Base-by-base conservation (phyloP, 23 red algal genomes). In the Gracilaria caudata region DNA sequence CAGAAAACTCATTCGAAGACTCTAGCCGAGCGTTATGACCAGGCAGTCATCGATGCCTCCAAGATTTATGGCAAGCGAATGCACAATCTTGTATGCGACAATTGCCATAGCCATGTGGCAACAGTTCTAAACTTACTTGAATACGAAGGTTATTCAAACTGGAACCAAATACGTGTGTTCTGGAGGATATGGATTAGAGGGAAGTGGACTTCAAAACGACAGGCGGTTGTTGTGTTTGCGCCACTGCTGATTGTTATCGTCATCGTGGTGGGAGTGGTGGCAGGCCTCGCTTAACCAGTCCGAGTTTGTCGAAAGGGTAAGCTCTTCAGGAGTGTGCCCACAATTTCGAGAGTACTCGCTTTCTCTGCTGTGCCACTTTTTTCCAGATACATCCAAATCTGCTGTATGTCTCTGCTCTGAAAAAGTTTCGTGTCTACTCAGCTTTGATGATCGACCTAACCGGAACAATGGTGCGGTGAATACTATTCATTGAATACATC, bases 71-170 rank as follows among this genome's bases (percentile, higher is more conserved):
- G 57, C 2, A 80, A 81, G 28, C 77, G 87, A 32, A 81, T 91
- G 76, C 87, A 91, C 49, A 91, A 80, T 26, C 29, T 91, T 30
- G 20, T 91, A 17, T 71, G 40, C 19, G 77, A 91, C 43, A 91
- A 91, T 51, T 91, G 87, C 35, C 87, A 91, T 25, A 68, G 66
- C 32, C 87, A 91, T 91, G 87, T 91, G 0, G 87, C 87, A 5
- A 64, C 33, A 11, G 77, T 82, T 7, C 51, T 91, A 19, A 91
- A 91, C 60, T 20, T 63, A 44, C 61, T 91, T 13, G 26, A 51
- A 43, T 91, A 91, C 45, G 77, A 91, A 29, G 87, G 87, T 8
- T 16, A 40, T 56, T 49, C 37, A 33, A 61, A 91, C 43, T 91
- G 87, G 87, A 91, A 89, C 71, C 68, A 78, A 64, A 29, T 79